Base-by-base conservation (phyloP, 768 basidiomycete genomes). In the Tephrocybe sp. region DNA sequence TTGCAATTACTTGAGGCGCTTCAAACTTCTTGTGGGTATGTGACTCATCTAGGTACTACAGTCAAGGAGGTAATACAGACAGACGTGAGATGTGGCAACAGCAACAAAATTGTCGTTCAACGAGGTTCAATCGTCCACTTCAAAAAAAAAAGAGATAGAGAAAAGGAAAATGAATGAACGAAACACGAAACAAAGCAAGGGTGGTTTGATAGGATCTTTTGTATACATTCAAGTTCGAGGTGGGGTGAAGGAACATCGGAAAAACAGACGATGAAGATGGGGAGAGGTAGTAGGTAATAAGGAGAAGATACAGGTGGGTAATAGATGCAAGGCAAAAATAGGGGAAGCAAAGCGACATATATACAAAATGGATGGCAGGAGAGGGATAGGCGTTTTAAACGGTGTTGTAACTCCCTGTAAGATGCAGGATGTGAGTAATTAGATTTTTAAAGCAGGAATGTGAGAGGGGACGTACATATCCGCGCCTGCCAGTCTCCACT, bases 401-500 rank as follows among this genome's bases (percentile, higher is more conserved):
- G n/a, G 54, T 42, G 25, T 27, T 56, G 47, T 58, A 58, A 25
- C 54, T 52, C 57, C 57, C 57, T 58, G 22, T 19, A 31, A 19
- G n/a, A 42, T 36, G 15, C 33, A 12, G 13, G 16, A 11, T 10
- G 43, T 41, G 12, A 44, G 33, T 30, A 47, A 38, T 33, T 30
- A 38, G 27, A 21, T 12, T n/a, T n/a, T n/a, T n/a, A 47, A n/a
- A 11, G 21, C 2, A 34, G 37, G 13, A 18, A 43, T 19, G n/a
- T n/a, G n/a, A n/a, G n/a, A 47, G 19, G 6, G 13, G 37, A 70
- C 77, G 41, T 45, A 79, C 79, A 80, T 69, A 80, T 78, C 59
- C 77, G 69, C 12, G 77, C 78, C 41, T 74, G 71, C 67, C 74
- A 76, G 58, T 80, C 79, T 9, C 79, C 79, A 54, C 76, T 77